These are phyloP conservation scores for Margaritispora aquatica DNA, from an alignment of 495 filamentous ascomycete species.

Conservation along the genomic window DNA sequence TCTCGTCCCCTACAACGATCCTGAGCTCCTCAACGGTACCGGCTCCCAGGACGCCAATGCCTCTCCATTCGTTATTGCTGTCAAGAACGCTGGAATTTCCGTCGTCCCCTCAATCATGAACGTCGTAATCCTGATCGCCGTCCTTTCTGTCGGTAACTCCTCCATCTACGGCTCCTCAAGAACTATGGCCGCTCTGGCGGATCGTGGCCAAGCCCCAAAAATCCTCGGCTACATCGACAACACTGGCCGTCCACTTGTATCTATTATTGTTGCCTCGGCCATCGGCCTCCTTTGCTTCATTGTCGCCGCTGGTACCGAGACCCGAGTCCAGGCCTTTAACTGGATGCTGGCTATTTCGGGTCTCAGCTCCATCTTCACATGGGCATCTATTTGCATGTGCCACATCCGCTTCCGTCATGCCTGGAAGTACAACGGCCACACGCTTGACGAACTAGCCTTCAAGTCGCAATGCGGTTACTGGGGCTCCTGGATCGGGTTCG, in stretches of 20 bases:
- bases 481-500: conserved; percentile 80
- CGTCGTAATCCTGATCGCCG: conserved; percentile 80
- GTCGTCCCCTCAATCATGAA: conserved; percentile 83
- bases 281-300: conserved; percentile 56
- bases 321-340: conserved; percentile 46
- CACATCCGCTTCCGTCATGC: conserved; percentile 82
- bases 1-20: conserved; percentile 64
- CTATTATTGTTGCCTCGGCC: conserved; percentile 60
- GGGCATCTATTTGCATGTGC: conserved; percentile 80
- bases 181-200: conserved; percentile 79
- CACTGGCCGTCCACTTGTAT: conserved; percentile 69
- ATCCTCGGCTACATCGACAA: conserved; percentile 80
- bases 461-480: conserved; percentile 69
- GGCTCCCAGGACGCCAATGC: conserved; percentile 59
- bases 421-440: conserved; percentile 32
- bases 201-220: conserved; percentile 73
- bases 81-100: conserved; percentile 69
- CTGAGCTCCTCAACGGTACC: conserved; percentile 45
- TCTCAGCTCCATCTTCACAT: conserved; percentile 86
- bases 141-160: conserved; percentile 82
- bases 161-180: conserved; percentile 83
- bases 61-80: conserved; percentile 88
- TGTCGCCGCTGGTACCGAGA: conserved; percentile 44
- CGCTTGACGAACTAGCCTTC: conserved; percentile 72
- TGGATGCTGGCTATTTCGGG: conserved; percentile 92